Conservation (phyloP, 768 basidiomycete genomes). For the Tricholoma matsutake region DNA sequence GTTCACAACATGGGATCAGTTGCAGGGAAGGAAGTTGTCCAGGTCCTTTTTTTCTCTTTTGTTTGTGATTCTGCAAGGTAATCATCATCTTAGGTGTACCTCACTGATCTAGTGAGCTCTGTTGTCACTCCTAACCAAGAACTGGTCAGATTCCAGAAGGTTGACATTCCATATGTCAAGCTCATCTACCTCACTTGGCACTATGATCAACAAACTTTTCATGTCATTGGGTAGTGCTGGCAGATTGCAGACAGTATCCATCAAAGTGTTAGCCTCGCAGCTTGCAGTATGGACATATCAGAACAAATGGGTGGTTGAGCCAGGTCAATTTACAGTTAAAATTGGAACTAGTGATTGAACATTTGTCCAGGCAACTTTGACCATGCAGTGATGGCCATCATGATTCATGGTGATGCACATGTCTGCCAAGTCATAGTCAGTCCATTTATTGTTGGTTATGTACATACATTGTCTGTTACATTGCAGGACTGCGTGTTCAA, state of each 20-base stretch:
- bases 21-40: constrained; percentile 65
- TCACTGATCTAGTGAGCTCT: constrained; percentile 56
- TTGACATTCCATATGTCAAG: constrained; percentile 49
- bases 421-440: no score
- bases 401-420: no score
- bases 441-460: no score
- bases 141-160: constrained; percentile 61
- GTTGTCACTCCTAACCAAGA: constrained; percentile 64
- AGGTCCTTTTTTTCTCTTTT: constrained; percentile 30
- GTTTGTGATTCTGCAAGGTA: not conserved
- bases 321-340: constrained; percentile 56
- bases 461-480: no score
- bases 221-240: constrained; percentile 39
- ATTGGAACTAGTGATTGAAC: constrained; percentile 61
- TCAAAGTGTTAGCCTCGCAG: constrained; percentile 43
- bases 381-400: constrained; percentile 35
- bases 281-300: constrained; percentile 53
- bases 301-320: constrained; percentile 55
- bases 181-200: not conserved
- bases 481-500: no score
- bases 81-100: constrained; percentile 44
- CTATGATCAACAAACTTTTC: not conserved
- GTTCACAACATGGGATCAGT: constrained; percentile 57
- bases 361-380: constrained; percentile 48
- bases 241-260: constrained; percentile 43